phyloP scores from a whole-genome alignment of 2,329 filamentous ascomycete genomes.

The Sporothrix variecibatus region DNA sequence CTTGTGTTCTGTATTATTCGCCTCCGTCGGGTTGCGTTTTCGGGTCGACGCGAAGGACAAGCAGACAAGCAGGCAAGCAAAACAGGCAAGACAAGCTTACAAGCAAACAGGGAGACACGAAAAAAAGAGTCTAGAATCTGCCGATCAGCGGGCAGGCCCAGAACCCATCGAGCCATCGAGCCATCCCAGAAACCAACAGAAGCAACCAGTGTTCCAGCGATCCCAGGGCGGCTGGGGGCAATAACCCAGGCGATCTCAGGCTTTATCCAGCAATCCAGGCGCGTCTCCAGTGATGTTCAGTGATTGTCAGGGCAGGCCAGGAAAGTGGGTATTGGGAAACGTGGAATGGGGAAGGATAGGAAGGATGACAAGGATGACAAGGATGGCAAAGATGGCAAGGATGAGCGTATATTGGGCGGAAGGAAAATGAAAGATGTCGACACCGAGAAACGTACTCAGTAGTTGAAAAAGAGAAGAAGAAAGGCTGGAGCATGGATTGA shows the following conservation, averaged over 20 bases:
- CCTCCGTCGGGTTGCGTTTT: background rate
- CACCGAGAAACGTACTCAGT: too few relatives aligned
- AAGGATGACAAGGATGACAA: background rate
- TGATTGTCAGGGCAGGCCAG: background rate
- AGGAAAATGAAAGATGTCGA: background rate
- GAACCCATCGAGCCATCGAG: background rate
- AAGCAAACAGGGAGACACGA: too few relatives aligned
- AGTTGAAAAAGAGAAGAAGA: too few relatives aligned
- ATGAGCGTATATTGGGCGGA: background rate
- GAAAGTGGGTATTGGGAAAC: constrained; percentile 9
- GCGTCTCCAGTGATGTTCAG: background rate
- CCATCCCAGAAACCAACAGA: background rate
- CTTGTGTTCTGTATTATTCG: background rate
- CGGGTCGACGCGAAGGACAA: background rate
- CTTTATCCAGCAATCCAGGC: background rate
- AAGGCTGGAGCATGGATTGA: background rate
- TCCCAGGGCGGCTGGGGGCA: background rate
- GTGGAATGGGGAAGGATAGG: constrained; percentile 13
- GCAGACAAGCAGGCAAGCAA: background rate
- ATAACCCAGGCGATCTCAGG: background rate
- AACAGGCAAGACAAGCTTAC: background rate
- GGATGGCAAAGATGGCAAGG: background rate
- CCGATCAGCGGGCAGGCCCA: background rate
- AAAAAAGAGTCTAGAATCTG: background rate
- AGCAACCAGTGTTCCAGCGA: background rate